phyloP scores from a whole-genome alignment of 768 basidiomycete species.

The Rhizopogon vesiculosus region DNA sequence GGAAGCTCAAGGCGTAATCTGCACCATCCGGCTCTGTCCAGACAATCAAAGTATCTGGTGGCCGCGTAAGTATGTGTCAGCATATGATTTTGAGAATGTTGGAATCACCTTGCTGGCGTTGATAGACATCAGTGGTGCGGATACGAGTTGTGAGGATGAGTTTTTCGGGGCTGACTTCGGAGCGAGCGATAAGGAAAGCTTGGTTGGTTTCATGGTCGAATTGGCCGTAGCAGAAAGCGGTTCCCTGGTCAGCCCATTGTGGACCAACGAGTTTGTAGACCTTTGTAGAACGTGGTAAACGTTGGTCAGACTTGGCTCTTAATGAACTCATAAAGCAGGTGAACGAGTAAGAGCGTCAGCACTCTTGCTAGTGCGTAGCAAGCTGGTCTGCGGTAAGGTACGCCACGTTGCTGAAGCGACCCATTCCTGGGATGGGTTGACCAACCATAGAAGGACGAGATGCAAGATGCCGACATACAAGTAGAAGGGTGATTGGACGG shows the following conservation, averaged over 20 bases:
- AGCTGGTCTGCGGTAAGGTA: constrained; percentile 6
- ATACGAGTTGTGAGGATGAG: constrained; percentile 79
- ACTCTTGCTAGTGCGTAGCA: constrained; percentile 12
- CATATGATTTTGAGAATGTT: constrained; percentile 1
- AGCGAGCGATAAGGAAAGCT: constrained; percentile 80
- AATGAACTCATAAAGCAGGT: constrained; percentile 27
- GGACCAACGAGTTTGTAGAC: constrained; percentile 92
- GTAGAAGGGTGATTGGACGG: constrained; percentile 9
- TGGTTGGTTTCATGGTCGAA: constrained; percentile 72
- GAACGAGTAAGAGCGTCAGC: constrained; percentile 11
- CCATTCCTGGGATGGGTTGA: constrained; percentile 15
- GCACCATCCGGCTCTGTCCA: constrained; percentile 96
- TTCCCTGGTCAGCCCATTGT: constrained; percentile 94
- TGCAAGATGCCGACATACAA: constrained; percentile 7
- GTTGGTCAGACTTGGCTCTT: constrained; percentile 25
- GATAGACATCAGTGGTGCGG: constrained; percentile 80
- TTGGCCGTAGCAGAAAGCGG: constrained; percentile 92
- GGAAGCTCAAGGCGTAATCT: constrained; percentile 96
- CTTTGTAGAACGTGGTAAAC: constrained; percentile 37
- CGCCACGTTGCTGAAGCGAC: constrained; percentile 22
- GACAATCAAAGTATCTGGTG: constrained; percentile 90
- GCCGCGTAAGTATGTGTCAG: constrained; percentile 10
- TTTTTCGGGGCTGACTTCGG: constrained; percentile 66
- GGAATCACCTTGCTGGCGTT: constrained; percentile 74
- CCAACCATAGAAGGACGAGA: constrained; percentile 11